Evolutionary conservation across 2,329 filamentous ascomycete species (phyloP), one percentile per base, ranked within the genome.

Genomic region (Neospermospora avenae): DNA sequence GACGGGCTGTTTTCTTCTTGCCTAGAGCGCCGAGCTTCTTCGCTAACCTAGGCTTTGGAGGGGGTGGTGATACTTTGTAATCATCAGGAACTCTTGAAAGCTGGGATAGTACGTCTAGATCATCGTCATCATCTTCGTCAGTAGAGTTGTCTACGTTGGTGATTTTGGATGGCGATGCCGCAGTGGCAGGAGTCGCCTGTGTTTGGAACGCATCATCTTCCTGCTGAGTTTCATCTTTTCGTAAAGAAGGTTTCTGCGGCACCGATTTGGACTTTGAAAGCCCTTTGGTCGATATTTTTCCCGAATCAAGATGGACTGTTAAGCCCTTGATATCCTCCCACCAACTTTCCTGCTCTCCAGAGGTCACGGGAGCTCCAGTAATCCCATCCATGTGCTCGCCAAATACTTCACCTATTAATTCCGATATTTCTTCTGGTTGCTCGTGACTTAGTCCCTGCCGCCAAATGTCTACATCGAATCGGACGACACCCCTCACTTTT

Each of bases 401-500:
- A 52, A 73, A 72, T 1, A 71, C 61, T 7, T 68, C 57, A 22
- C 59, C 59, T 28, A 71, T 51, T 45, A 71, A 53, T 24, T 58
- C 44, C 22, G 37, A 45, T 1, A 39, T 52, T 53, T 70, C 65
- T 46, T 42, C 55, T 55, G 39, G 28, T 14, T 28, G 37, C n/a
- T 63, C 52, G 44, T 51, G 58, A 4, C 35, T 25, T 3, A 62
- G 37, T 4, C 46, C 52, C 4, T 58, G 45, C 52, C 57, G 69
- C 70, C 70, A 73, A 13, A 45, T 28, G 18, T 61, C 58, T 39
- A 66, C 11, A 51, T 81, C 74, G 62, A 84, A 84, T 8, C 67
- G 65, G 7, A 73, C 76, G 18, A 85, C 68, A 0, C 81, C 81
- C 62, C 76, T 77, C 20, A 84, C 75, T 25, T 67, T 68, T 25